Conservation (phyloP, 2,329 filamentous ascomycete genomes). For the Shiraia sp. region DNA sequence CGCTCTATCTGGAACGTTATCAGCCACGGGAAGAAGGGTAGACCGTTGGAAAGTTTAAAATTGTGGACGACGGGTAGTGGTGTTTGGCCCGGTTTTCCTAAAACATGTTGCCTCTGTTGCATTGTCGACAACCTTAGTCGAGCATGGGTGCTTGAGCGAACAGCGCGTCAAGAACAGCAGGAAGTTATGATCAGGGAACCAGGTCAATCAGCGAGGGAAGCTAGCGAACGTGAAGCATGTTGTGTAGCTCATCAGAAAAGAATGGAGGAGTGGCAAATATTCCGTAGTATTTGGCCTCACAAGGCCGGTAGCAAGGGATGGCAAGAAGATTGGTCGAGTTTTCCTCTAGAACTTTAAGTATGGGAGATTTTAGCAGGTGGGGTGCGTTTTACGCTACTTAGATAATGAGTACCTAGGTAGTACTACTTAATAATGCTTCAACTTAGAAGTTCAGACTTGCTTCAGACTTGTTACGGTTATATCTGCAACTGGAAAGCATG, state of each 20-base stretch:
- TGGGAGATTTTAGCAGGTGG: too few species aligned
- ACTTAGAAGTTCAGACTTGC: too few species aligned
- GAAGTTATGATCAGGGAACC: constrained; percentile 20
- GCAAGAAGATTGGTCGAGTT: constrained; percentile 26
- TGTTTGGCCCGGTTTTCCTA: too few species aligned
- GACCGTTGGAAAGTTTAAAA: constrained; percentile 19
- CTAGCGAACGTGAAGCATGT: constrained; percentile 1
- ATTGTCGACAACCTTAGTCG: constrained; percentile 14
- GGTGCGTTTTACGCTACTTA: too few species aligned
- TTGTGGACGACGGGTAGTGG: constrained; percentile 19
- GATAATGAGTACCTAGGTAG: too few species aligned
- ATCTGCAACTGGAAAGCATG: too few species aligned
- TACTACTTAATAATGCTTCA: too few species aligned
- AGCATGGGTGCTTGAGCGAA: constrained; percentile 26
- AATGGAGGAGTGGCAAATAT: constrained; percentile 7
- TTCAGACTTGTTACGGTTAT: too few species aligned
- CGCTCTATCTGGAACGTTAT: constrained; percentile 22
- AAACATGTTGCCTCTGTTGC: background rate
- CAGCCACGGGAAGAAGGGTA: constrained; percentile 16
- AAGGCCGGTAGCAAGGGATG: constrained; percentile 17
- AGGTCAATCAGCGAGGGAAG: constrained; percentile 11
- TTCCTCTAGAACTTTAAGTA: constrained; percentile 10
- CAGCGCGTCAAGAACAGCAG: constrained; percentile 13
- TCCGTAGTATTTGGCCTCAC: constrained; percentile 15
- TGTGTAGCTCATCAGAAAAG: too few species aligned